Evolutionary conservation across 2,329 filamentous ascomycete species (phyloP).

Genomic region (Diaporthe ampelina): DNA sequence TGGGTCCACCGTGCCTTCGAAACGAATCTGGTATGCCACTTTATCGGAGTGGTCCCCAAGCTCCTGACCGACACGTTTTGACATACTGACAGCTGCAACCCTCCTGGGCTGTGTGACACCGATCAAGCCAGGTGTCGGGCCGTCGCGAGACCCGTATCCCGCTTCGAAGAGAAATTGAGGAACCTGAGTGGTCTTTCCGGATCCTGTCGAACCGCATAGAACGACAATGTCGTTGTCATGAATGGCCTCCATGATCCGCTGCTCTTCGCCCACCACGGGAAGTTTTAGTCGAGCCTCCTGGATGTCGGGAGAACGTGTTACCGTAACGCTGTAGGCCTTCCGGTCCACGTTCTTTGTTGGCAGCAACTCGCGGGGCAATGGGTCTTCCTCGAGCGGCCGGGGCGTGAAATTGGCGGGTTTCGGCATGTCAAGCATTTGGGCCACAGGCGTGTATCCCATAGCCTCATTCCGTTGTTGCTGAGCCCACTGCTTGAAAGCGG

Average conservation of each 20-base stretch:
- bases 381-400: conserved; percentile 77
- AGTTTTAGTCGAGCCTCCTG: conserved; percentile 84
- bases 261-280: conserved; percentile 94
- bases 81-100: conserved; percentile 97
- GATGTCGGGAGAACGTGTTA: conserved; percentile 79
- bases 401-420: conserved; percentile 75
- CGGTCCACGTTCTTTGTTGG: conserved; percentile 72
- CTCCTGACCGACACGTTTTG: conserved; percentile 89
- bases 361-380: conserved; percentile 75
- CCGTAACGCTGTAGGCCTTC: conserved; percentile 82
- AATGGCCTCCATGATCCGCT: conserved; percentile 97
- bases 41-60: conserved; percentile 81
- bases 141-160: conserved; percentile 84
- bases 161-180: conserved; percentile 97
- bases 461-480: conserved; percentile 87
- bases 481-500: conserved; percentile 95
- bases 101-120: conserved; percentile 94
- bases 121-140: conserved; percentile 90
- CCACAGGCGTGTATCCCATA: conserved; percentile 72
- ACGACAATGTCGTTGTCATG: conserved; percentile 92
- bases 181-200: conserved; percentile 97
- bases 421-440: conserved; percentile 65
- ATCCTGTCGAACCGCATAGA: conserved; percentile 94
- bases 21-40: conserved; percentile 95
- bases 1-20: conserved; percentile 84